Evolutionary conservation across 2,329 filamentous ascomycete species (phyloP).

Genomic region (Coleophoma cylindrospora): DNA sequence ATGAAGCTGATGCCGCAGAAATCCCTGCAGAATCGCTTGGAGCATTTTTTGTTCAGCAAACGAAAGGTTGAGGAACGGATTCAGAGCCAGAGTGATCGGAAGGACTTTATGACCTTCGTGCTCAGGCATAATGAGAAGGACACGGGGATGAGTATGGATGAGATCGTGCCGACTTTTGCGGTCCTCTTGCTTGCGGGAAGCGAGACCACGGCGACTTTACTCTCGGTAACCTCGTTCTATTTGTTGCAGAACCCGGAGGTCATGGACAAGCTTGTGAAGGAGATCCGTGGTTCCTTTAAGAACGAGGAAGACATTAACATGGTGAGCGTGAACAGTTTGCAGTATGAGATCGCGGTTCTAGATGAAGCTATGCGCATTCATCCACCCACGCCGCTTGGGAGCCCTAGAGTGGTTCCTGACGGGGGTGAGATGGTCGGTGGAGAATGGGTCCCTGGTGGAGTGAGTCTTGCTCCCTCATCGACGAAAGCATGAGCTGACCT

Average conservation of each 20-base stretch:
- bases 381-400: not conserved
- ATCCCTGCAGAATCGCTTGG: not conserved
- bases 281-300: constrained; percentile 25
- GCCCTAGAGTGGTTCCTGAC: not conserved
- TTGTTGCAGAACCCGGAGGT: constrained; percentile 1
- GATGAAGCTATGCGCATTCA: constrained; percentile 6
- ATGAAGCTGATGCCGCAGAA: not conserved
- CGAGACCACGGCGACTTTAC: constrained; percentile 26
- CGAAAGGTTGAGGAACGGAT: not conserved
- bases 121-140: constrained; percentile 16
- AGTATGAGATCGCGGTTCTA: constrained; percentile 29
- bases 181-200: constrained; percentile 15
- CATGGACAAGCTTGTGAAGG: constrained; percentile 19
- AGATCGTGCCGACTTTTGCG: not conserved
- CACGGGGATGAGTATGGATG: constrained; percentile 7
- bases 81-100: not conserved
- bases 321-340: constrained; percentile 17
- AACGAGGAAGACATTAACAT: constrained; percentile 26
- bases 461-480: not conserved
- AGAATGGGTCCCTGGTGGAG: not conserved
- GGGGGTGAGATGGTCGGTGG: not conserved
- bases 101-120: not conserved
- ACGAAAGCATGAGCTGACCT: not conserved
- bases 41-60: not conserved
- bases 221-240: constrained; percentile 13